phyloP scores from a whole-genome alignment of 495 filamentous ascomycete genomes.

The Cairneyella variabilis region DNA sequence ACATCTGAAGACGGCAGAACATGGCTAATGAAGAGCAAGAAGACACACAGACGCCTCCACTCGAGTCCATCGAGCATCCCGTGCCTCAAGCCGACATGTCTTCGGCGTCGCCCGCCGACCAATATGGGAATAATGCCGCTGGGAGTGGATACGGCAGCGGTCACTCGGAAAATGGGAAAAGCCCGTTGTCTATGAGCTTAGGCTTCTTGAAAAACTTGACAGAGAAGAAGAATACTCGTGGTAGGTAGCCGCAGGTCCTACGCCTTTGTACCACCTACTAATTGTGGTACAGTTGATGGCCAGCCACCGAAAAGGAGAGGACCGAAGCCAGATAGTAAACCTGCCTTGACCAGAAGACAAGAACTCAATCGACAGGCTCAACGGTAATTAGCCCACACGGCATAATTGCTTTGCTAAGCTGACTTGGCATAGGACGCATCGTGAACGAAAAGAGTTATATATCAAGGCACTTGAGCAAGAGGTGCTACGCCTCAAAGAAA shows the following conservation, averaged over 20 bases:
- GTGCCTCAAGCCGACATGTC: slow-evolving; percentile 16
- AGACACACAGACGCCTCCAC: neutral
- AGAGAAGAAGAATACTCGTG: slow-evolving; percentile 59
- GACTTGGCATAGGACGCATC: slow-evolving; percentile 63
- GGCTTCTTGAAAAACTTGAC: slow-evolving; percentile 55
- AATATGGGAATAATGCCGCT: slow-evolving; percentile 21
- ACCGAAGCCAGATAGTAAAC: slow-evolving; percentile 95
- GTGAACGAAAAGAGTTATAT: slow-evolving; percentile 94
- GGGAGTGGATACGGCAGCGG: slow-evolving; percentile 25
- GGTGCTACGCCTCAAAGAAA: slow-evolving; percentile 66
- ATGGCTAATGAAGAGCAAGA: slow-evolving; percentile 17
- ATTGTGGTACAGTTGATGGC: slow-evolving; percentile 56
- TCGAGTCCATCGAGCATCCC: slow-evolving; percentile 2
- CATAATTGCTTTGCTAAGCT: neutral
- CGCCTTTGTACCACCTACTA: slow-evolving; percentile 3
- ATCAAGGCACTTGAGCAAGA: slow-evolving; percentile 91
- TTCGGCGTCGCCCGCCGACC: slow-evolving; percentile 22
- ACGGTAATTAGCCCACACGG: slow-evolving; percentile 52
- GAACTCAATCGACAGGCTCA: slow-evolving; percentile 96
- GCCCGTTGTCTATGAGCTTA: slow-evolving; percentile 51
- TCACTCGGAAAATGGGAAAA: slow-evolving; percentile 40
- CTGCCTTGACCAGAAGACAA: slow-evolving; percentile 86
- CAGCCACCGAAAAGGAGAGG: slow-evolving; percentile 84
- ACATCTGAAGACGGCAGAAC: neutral
- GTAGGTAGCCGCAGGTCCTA: slow-evolving; percentile 28